Base-by-base conservation (phyloP, 306 rosid species). In the Vigna mungo region DNA sequence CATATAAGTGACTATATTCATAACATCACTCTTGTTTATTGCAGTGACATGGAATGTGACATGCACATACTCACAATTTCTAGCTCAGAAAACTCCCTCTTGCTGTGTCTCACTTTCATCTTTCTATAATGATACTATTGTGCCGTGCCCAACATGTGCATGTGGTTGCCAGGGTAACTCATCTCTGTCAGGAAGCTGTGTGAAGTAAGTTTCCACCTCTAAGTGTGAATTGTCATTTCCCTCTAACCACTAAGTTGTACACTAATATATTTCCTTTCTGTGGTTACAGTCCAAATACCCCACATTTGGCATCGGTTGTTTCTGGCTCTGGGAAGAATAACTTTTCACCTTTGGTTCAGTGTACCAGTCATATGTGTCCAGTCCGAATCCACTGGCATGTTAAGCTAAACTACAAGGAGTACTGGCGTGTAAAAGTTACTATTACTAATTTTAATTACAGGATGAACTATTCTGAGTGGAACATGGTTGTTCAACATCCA, bases 11-110 rank as follows among this genome's bases (percentile, higher is more conserved):
- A 1, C 9, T 58, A n/a, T 21, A 34, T 52, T 18, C 52, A 60
- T 58, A 70, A 54, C 67, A 18, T 56, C 5, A 71, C 69, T 69
- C 62, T 80, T 60, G 37, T 75, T 74, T 27, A 12, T 84, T 76
- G 88, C 96, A 93, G 98, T 91, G 97, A 91, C 98, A 27, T 91
- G 98, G 98, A 91, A 88, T 44, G 81, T 90, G 71, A 88, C 96
- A 4, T 93, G 98, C 86, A 89, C 96, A 47, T 93, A 90, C 82
- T 93, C 98, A 9, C 97, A 91, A 58, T 88, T 91, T 80, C 87
- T 93, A 39, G 98, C 97, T 51, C 90, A 86, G 20, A 86, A 81
- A 73, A 69, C 92, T 78, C 98, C 97, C 2, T 81, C 93, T 55
- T 93, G 98, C 73, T 94, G 97, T 49, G 97, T 90, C 56, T 90